Percentiles rank a stretch among this genome's conserved stretches.
Evolutionary conservation across 2,329 filamentous ascomycete species (phyloP).

Genomic region (Aaosphaeria pasadenensis): DNA sequence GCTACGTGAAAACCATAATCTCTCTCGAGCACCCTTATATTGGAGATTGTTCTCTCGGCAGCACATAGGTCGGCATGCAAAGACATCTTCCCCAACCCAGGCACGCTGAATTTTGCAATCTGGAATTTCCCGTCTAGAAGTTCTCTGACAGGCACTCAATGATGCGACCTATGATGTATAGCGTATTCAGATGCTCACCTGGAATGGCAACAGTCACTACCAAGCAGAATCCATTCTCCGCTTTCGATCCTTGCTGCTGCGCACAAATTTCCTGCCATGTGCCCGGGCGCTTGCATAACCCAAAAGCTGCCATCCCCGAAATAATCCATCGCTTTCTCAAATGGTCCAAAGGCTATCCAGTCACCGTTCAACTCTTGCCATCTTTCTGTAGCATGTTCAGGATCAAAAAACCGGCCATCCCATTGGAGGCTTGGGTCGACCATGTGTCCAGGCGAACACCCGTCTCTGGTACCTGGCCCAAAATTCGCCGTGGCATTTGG

Average conservation of each 20-base stretch:
- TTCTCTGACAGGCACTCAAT: constrained; percentile 10
- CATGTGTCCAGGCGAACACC: constrained; percentile 30
- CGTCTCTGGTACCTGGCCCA: constrained; percentile 24
- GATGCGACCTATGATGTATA: neutral
- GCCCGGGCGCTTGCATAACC: constrained; percentile 37
- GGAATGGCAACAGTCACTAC: constrained; percentile 34
- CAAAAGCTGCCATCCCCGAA: constrained; percentile 41
- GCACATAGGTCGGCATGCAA: constrained; percentile 24
- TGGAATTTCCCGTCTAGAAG: constrained; percentile 25
- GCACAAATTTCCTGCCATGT: constrained; percentile 40
- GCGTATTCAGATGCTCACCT: constrained; percentile 12
- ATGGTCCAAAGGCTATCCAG: constrained; percentile 34
- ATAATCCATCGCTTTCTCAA: constrained; percentile 33
- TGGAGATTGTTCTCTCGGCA: constrained; percentile 24
- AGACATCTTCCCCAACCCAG: constrained; percentile 17
- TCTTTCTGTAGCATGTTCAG: constrained; percentile 21
- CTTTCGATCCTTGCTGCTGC: constrained; percentile 21
- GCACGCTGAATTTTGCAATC: constrained; percentile 24
- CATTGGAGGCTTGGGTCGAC: constrained; percentile 22
- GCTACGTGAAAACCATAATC: constrained; percentile 23
- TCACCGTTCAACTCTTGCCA: constrained; percentile 24
- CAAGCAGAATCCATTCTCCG: constrained; percentile 31
- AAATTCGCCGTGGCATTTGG: constrained; percentile 29
- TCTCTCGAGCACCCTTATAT: constrained; percentile 21
- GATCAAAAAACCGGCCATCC: constrained; percentile 34